Evolutionary conservation across 306 rosid genomes (phyloP).

Genomic region (Fragaria vesca): DNA sequence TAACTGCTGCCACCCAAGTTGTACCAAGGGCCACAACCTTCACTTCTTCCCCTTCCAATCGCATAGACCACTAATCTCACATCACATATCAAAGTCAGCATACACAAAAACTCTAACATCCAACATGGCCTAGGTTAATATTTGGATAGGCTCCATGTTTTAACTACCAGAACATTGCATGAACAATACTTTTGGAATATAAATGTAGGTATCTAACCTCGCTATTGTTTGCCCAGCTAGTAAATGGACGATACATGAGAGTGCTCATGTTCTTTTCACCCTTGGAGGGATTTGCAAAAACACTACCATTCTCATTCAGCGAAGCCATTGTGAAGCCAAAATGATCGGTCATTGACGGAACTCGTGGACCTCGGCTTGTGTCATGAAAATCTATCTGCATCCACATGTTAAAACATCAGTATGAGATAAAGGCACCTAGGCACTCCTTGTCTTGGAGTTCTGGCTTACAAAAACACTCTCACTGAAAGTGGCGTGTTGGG

Average conservation of each 20-base stretch:
- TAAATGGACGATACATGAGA: conserved; percentile 93
- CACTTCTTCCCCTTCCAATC: conserved; percentile 94
- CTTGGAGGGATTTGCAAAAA: conserved; percentile 92
- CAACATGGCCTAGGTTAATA: conserved; percentile 7
- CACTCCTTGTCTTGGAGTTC: background rate
- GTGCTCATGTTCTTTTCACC: conserved; percentile 93
- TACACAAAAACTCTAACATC: conserved; percentile 13
- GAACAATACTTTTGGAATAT: background rate
- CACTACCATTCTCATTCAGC: conserved; percentile 71
- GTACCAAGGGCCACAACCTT: conserved; percentile 83
- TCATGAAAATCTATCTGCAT: conserved; percentile 93
- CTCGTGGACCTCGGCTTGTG: conserved; percentile 81
- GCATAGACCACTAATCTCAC: conserved; percentile 86
- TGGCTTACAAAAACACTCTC: background rate
- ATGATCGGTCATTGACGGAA: conserved; percentile 96
- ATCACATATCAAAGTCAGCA: conserved; percentile 36
- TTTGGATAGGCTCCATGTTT: background rate
- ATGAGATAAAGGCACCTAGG: background rate
- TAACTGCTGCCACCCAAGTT: conserved; percentile 89
- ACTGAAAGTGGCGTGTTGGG: background rate
- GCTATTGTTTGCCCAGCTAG: conserved; percentile 89
- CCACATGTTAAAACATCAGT: conserved; percentile 22
- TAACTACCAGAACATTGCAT: conserved; percentile 19
- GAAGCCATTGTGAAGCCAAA: conserved; percentile 99
- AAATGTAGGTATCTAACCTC: conserved; percentile 60